These are phyloP conservation scores for Botryosphaeria dothidea DNA, from an alignment of 2,329 filamentous ascomycete species.

Conservation along the genomic window DNA sequence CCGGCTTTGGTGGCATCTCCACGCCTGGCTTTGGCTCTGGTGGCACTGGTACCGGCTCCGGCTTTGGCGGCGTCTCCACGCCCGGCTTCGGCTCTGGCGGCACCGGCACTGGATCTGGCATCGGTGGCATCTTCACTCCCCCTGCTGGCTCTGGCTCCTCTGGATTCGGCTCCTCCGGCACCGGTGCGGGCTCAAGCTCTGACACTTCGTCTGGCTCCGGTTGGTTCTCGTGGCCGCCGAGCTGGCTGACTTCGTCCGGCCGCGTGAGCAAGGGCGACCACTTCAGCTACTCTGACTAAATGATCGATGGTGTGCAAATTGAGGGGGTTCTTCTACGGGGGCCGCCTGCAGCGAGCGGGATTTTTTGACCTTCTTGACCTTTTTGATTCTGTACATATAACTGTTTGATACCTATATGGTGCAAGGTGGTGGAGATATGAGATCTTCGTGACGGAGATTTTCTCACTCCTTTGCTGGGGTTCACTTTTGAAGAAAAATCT, in stretches of 20 bases:
- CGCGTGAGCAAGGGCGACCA: neutral
- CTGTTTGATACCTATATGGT: no score
- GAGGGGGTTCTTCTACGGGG: no score
- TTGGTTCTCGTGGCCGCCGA: neutral
- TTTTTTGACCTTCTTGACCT: no score
- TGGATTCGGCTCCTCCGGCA: neutral
- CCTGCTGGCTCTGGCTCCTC: neutral
- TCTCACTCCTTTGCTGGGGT: no score
- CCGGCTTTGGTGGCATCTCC: neutral
- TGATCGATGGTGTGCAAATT: slow-evolving; percentile 4
- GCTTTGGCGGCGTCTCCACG: no score
- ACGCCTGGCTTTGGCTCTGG: neutral
- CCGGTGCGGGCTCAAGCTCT: neutral
- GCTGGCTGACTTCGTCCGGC: neutral
- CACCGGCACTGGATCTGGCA: neutral
- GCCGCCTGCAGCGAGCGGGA: no score
- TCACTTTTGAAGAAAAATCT: no score
- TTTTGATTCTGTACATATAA: neutral
- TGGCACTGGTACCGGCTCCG: no score
- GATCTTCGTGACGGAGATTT: no score
- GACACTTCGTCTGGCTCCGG: neutral
- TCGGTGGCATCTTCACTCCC: neutral
- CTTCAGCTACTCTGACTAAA: neutral
- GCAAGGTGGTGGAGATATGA: no score
- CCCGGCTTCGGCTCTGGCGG: neutral